These are phyloP conservation scores for Aspergillus pseudoviridinutans DNA, from an alignment of 2,329 filamentous ascomycete genomes.

Conservation along the genomic window DNA sequence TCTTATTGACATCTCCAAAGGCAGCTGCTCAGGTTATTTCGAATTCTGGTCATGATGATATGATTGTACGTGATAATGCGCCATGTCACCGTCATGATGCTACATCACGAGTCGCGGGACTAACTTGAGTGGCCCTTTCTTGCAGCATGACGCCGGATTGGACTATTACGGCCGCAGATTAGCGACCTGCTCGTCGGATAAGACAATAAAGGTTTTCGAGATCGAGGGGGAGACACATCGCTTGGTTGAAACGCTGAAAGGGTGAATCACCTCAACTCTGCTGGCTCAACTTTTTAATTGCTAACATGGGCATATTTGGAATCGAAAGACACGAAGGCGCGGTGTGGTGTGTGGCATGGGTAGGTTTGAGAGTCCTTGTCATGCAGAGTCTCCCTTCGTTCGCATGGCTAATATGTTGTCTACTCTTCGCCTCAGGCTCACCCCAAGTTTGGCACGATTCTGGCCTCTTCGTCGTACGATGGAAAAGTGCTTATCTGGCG, in stretches of 20 bases:
- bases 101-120: neutral
- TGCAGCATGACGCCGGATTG: conserved; percentile 90
- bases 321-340: conserved; percentile 80
- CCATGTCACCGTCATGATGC: neutral
- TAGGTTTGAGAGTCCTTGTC: conserved; percentile 28
- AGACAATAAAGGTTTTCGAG: conserved; percentile 99
- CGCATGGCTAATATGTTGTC: neutral
- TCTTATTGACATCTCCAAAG: conserved; percentile 36
- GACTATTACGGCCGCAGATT: conserved; percentile 97
- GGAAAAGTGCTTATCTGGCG: conserved; percentile 99
- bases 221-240: conserved; percentile 90
- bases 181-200: conserved; percentile 95
- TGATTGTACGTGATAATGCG: conserved; percentile 74
- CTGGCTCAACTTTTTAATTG: neutral
- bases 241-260: conserved; percentile 87
- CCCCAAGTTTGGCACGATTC: conserved; percentile 96
- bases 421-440: conserved; percentile 57
- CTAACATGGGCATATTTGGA: conserved; percentile 7
- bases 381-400: neutral
- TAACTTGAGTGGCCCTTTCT: neutral
- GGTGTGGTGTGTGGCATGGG: conserved; percentile 96
- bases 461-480: conserved; percentile 92
- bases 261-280: conserved; percentile 50
- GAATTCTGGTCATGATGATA: conserved; percentile 92
- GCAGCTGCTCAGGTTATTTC: conserved; percentile 68